Evolutionary conservation across 345 rosid species (phyloP), one percentile per base, ranked within the genome.

Genomic region (Dipteronia dyeriana): DNA sequence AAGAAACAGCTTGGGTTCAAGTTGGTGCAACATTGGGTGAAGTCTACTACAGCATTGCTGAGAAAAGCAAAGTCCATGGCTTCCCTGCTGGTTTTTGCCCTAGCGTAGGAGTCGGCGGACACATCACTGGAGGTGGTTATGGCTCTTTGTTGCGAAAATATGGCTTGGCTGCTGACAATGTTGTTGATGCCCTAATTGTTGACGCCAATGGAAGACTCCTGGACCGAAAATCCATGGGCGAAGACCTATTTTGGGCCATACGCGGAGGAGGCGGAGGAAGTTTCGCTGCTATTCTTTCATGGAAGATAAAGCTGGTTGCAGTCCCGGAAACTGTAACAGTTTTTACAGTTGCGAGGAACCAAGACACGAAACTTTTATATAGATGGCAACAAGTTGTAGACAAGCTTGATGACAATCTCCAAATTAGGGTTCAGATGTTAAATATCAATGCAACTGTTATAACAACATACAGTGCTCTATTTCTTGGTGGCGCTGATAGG

Each of bases 261-360:
- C 54, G 54, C 2, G 54, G 17, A 13, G 54, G 54, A 2, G 17
- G 54, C 13, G 54, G 54, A 49, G 54, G 54, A 49, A 49, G 17
- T 14, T 49, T 49, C 1, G 17, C 11, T 49, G 54, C 2, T 7
- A 90, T 91, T 2, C 82, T 87, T 16, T 69, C 81, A 1, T 90
- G 92, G 92, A 90, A 91, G 68, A 70, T 91, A 45, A 86, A 83
- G 56, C 78, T 91, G 43, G 96, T 91, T 75, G 89, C 89, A 4
- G 94, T 91, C 19, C 96, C 96, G 3, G 66, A 75, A 19, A 86
- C 84, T 1, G 92, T 91, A 80, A 49, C 17, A 13, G 26, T 26
- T 26, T 26, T 26, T 26, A 26, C 26, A 26, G 26, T 26, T 26
- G 1, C 26, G 1, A 26, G 26, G 26, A 49, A 49, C 54, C 54